Percentiles rank a stretch among this genome's conserved stretches.
These are phyloP conservation scores for Cyclocybe aegerita DNA, from an alignment of 768 basidiomycete species.

Conservation along the genomic window DNA sequence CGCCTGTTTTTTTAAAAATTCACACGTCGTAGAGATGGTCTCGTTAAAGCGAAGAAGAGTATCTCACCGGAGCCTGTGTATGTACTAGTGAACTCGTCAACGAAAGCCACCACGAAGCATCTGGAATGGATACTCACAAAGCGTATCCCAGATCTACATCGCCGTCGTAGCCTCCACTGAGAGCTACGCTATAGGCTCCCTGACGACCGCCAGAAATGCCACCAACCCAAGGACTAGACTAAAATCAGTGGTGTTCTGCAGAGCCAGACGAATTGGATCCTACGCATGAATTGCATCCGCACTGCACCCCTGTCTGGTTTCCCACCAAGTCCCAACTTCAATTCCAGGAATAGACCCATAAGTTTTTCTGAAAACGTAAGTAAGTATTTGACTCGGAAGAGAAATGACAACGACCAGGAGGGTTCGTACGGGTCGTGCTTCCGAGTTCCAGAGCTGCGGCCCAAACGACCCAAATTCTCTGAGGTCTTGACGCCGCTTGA, in stretches of 20 bases:
- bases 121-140: constrained; percentile 54
- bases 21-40: neutral
- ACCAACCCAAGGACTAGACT: constrained; percentile 71
- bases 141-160: constrained; percentile 81
- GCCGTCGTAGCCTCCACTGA: constrained; percentile 89
- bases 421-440: constrained; percentile 53
- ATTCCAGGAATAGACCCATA: constrained; percentile 83
- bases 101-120: neutral
- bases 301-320: constrained; percentile 67
- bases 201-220: constrained; percentile 69
- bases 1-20: constrained; percentile 44
- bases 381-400: neutral
- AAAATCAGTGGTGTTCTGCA: constrained; percentile 4
- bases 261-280: constrained; percentile 24
- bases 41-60: neutral
- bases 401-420: neutral
- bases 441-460: constrained; percentile 34
- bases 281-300: constrained; percentile 84
- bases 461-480: constrained; percentile 35
- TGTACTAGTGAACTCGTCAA: constrained; percentile 44
- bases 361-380: constrained; percentile 50
- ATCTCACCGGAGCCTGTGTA: constrained; percentile 73
- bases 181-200: constrained; percentile 83
- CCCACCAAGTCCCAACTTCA: constrained; percentile 83
- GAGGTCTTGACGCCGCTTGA: constrained; percentile 33